These are phyloP conservation scores for Colletotrichum truncatum DNA, from an alignment of 2,329 filamentous ascomycete genomes.

Conservation along the genomic window DNA sequence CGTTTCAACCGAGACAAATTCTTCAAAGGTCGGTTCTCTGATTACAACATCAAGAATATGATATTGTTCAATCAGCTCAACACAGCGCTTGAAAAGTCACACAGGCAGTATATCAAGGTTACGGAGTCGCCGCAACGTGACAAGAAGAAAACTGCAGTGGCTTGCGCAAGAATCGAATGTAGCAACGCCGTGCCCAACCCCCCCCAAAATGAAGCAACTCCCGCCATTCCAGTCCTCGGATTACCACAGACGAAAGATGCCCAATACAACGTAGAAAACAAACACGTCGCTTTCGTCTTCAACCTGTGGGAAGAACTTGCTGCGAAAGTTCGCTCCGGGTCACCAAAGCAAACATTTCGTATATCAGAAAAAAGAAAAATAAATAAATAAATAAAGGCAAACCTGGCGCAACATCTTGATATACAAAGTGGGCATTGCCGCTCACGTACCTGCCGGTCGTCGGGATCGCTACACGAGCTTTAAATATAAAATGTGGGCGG, in stretches of 20 bases:
- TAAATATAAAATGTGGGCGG: constrained; percentile 11
- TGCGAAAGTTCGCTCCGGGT: not conserved
- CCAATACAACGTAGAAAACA: not conserved
- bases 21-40: not conserved
- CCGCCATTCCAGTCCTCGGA: not conserved
- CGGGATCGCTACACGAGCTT: not conserved
- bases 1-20: not conserved
- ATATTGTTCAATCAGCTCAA: too few relatives aligned
- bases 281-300: not conserved
- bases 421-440: constrained; percentile 2
- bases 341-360: not conserved
- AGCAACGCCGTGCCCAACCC: not conserved
- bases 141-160: not conserved
- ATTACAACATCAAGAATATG: not conserved
- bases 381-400: too few relatives aligned
- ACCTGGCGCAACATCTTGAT: not conserved
- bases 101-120: not conserved
- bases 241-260: not conserved
- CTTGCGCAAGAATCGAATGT: constrained; percentile 4
- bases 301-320: not conserved
- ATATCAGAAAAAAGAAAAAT: too few relatives aligned
- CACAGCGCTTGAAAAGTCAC: not conserved
- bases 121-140: not conserved
- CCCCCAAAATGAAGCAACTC: not conserved
- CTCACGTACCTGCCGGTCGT: not conserved